Conservation (phyloP, 129 eudicot genomes). For the Artemisia tridentata region DNA sequence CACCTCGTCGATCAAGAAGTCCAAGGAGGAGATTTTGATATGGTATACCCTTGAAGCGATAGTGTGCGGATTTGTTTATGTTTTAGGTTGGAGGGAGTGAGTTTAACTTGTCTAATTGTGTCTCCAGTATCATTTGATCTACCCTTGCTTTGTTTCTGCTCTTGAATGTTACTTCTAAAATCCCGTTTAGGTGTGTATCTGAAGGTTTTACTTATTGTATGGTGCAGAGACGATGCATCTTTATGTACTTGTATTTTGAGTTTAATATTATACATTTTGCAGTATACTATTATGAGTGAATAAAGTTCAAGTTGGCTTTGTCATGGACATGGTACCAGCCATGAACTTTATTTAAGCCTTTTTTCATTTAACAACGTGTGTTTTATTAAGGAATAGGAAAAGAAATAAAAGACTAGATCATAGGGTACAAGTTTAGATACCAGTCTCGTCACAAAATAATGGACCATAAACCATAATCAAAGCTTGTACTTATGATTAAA, state of each 20-base stretch:
- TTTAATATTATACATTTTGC: constrained; percentile 3
- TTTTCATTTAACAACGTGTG: too few species aligned
- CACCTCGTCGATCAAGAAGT: constrained; percentile 52
- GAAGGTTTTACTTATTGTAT: constrained; percentile 23
- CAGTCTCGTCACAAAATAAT: too few species aligned
- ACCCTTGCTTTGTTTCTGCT: neutral
- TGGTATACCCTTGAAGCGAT: constrained; percentile 12
- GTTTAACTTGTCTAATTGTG: constrained; percentile 23
- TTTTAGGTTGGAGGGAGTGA: constrained; percentile 26
- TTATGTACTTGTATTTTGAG: constrained; percentile 15
- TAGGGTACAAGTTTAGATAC: too few species aligned
- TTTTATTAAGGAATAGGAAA: too few species aligned
- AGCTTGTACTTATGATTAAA: too few species aligned
- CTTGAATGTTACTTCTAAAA: constrained; percentile 4
- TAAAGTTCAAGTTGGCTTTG: neutral
- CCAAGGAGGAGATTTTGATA: constrained; percentile 48
- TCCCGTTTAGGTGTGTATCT: constrained; percentile 17
- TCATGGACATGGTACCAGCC: too few species aligned
- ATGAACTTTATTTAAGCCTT: too few species aligned
- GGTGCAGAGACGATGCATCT: constrained; percentile 4
- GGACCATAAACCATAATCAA: too few species aligned
- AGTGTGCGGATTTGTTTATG: constrained; percentile 22
- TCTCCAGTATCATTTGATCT: constrained; percentile 4
- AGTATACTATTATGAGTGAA: constrained; percentile 15
- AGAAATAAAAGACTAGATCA: too few species aligned